These are phyloP conservation scores for Medicago lupulina DNA, from an alignment of 306 rosid species.

Conservation along the genomic window DNA sequence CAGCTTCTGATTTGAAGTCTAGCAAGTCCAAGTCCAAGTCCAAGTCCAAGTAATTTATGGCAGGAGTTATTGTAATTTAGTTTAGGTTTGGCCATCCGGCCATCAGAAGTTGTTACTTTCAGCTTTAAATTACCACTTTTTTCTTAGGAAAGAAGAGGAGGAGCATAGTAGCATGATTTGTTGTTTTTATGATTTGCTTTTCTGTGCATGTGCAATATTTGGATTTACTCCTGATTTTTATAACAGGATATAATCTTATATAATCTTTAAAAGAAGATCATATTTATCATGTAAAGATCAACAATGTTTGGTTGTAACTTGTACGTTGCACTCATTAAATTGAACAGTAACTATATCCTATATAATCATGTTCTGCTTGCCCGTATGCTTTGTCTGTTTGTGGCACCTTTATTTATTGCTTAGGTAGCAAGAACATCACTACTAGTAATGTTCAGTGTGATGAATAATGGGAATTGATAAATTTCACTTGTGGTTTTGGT, in stretches of 20 bases:
- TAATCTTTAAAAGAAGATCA: background rate
- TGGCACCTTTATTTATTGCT: slow-evolving; percentile 34
- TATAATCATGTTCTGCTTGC: background rate
- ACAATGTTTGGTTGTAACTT: background rate
- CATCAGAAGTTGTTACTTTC: slow-evolving; percentile 7
- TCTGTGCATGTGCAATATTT: slow-evolving; percentile 10
- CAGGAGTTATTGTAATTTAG: slow-evolving; percentile 35
- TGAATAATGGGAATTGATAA: slow-evolving; percentile 32
- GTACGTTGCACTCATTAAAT: background rate
- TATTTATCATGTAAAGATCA: slow-evolving; percentile 19
- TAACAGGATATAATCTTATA: background rate
- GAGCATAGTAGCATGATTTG: background rate
- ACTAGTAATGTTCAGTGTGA: slow-evolving; percentile 29
- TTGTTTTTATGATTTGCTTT: background rate
- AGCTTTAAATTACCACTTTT: slow-evolving; percentile 3
- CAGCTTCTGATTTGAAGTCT: slow-evolving; percentile 61
- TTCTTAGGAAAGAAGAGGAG: slow-evolving; percentile 12
- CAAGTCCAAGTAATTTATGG: slow-evolving; percentile 52
- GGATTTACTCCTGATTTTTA: background rate
- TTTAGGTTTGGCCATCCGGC: slow-evolving; percentile 20
- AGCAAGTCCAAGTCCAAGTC: slow-evolving; percentile 58
- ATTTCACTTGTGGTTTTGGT: slow-evolving; percentile 26
- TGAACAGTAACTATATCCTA: no score
- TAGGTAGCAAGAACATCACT: slow-evolving; percentile 24
- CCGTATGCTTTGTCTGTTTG: background rate